Percentiles rank a stretch among this genome's conserved stretches.
Evolutionary conservation across 352 stramenopile species (phyloP).

Genomic region (Globisporangium iwayamae): DNA sequence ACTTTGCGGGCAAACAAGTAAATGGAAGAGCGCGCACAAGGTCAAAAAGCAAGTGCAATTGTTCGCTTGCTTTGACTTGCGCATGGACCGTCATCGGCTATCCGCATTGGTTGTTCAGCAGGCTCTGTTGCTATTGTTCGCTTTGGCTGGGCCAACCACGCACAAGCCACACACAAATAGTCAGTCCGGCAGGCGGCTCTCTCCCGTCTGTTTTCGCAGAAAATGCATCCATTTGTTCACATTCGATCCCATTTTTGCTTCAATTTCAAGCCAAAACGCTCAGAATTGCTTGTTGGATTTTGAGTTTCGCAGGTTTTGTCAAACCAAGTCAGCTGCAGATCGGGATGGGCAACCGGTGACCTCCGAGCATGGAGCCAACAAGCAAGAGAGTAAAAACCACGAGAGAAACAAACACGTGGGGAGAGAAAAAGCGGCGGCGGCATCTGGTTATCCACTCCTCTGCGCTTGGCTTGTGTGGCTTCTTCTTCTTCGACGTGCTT

Average conservation of each 20-base stretch:
- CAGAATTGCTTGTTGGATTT: neutral
- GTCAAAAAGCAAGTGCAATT: no score
- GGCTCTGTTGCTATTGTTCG: neutral
- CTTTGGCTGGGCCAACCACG: neutral
- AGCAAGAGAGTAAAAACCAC: constrained; percentile 3
- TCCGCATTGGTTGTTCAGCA: no score
- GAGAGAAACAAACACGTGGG: neutral
- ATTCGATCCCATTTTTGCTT: neutral
- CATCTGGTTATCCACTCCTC: constrained; percentile 6
- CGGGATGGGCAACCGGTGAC: neutral
- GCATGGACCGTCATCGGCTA: no score
- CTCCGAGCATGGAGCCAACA: neutral
- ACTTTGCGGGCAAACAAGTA: neutral
- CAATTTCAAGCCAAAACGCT: neutral
- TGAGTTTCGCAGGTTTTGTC: constrained; percentile 5
- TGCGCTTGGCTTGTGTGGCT: neutral
- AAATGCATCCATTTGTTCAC: constrained; percentile 2
- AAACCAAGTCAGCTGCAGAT: neutral
- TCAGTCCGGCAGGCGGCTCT: constrained; percentile 2
- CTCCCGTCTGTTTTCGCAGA: constrained; percentile 16
- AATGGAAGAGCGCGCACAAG: neutral
- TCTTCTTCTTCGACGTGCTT: neutral
- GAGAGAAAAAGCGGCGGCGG: neutral
- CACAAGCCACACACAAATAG: neutral
- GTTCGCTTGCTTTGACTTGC: no score